Base-by-base conservation (phyloP, 371 early-diverging fungal genomes). In the Zychaea mexicana region DNA sequence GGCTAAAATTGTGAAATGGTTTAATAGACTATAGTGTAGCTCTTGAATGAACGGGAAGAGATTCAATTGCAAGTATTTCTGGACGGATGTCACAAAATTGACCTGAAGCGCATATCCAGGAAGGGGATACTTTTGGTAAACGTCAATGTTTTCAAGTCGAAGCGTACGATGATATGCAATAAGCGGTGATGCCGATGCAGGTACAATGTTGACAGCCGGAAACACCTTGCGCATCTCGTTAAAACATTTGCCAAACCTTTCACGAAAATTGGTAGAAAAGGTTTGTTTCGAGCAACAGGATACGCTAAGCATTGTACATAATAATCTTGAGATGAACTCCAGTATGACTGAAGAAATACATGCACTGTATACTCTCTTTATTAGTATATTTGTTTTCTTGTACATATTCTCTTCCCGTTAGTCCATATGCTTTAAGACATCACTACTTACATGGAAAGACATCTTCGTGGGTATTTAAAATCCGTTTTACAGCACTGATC, bases 161-260 rank as follows among this genome's bases (percentile, higher is more conserved):
- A n/a, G n/a, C n/a, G n/a, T n/a, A n/a, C n/a, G n/a, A n/a, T n/a
- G n/a, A n/a, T n/a, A n/a, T n/a, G n/a, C n/a, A n/a, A n/a, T n/a
- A n/a, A 60, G 33, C 5, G 61, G 61, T 22, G 61, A 60, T 22
- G 27, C 21, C 12, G 52, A 22, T 17, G 61, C 8, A 9, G 61
- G 52, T 2, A 60, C 32, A n/a, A 24, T 12, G 36, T 60, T 45
- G n/a, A 49, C 61, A 2, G 0, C 19, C 0, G 52, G 61, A 10
- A 60, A 52, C 2, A 49, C n/a, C 12, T 21, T 9, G 1, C 9
- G 4, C 2, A 58, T 19, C 12, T n/a, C 45, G 10, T 45, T 19
- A 13, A 58, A 42, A 17, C 21, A 9, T 45, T 39, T 12, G 19
- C 7, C 13, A 13, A 58, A 58, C 49, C 24, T 58, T 27, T 33